These are phyloP conservation scores for Thalassiosira oceanica DNA, from an alignment of 352 stramenopile genomes.

Conservation along the genomic window DNA sequence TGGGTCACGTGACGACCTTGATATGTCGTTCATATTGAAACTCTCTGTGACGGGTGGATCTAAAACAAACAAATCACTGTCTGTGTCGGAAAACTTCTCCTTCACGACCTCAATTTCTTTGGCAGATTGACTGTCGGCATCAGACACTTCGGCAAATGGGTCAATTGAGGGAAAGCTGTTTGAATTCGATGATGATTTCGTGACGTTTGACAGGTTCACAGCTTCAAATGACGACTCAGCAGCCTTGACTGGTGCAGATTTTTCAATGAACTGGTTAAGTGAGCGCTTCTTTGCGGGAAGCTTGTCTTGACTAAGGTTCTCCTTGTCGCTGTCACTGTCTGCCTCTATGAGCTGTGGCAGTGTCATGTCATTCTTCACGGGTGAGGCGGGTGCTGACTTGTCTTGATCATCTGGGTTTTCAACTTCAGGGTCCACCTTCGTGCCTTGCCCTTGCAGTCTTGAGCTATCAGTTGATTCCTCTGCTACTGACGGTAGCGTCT, in stretches of 20 bases:
- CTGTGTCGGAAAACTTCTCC: slow-evolving; percentile 40
- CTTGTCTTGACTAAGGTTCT: slow-evolving; percentile 20
- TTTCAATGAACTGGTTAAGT: no score
- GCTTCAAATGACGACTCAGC: no score
- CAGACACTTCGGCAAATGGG: no score
- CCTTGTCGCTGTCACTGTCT: slow-evolving; percentile 17
- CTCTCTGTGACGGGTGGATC: slow-evolving; percentile 15
- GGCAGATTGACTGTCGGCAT: no score
- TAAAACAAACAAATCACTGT: slow-evolving; percentile 37
- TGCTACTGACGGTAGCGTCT: no score
- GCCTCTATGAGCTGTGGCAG: not conserved
- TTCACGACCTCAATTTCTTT: slow-evolving; percentile 15
- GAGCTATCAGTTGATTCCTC: no score
- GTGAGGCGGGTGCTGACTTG: not conserved
- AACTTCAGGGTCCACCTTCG: not conserved
- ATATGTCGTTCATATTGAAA: slow-evolving; percentile 21
- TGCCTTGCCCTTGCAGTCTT: not conserved
- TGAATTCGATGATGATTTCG: no score
- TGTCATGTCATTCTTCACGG: not conserved
- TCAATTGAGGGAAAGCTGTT: no score
- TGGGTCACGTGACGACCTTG: not conserved
- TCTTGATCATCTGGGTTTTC: not conserved
- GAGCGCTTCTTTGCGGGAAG: no score
- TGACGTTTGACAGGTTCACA: no score
- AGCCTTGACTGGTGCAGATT: no score